phyloP scores from a whole-genome alignment of 768 basidiomycete species.

The Mycena sanguinolenta region DNA sequence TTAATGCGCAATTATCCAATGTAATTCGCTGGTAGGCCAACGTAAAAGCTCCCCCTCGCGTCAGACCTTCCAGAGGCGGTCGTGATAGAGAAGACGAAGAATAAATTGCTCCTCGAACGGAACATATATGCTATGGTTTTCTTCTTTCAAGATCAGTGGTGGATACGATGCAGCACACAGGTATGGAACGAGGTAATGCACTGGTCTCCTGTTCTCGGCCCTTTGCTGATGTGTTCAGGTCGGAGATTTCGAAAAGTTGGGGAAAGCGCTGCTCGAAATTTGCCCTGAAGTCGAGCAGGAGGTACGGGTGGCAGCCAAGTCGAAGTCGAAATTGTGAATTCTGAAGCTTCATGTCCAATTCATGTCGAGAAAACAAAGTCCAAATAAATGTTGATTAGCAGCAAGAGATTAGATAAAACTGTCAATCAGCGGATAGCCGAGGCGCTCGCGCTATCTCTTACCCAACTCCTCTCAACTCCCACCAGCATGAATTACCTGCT shows the following conservation, averaged over 20 bases:
- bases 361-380: no score
- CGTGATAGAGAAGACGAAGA: constrained; percentile 43
- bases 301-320: constrained; percentile 18
- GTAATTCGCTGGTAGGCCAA: constrained; percentile 48
- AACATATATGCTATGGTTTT: constrained; percentile 53
- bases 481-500: constrained; percentile 26
- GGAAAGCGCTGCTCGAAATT: constrained; percentile 50
- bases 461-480: no score
- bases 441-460: no score
- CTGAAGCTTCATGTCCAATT: no score
- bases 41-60: constrained; percentile 57
- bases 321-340: constrained; percentile 16
- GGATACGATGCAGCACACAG: constrained; percentile 62
- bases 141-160: constrained; percentile 58
- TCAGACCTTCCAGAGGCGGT: constrained; percentile 38
- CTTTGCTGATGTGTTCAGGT: constrained; percentile 42
- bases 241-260: constrained; percentile 58
- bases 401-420: no score
- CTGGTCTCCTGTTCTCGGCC: neutral
- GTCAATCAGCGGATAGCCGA: no score
- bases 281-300: constrained; percentile 51
- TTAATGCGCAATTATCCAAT: no score
- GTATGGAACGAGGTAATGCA: constrained; percentile 58
- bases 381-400: no score
- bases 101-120: constrained; percentile 48